Conservation (phyloP, 805 yeast genomes). For the Wickerhamomyces xylosicus region DNA sequence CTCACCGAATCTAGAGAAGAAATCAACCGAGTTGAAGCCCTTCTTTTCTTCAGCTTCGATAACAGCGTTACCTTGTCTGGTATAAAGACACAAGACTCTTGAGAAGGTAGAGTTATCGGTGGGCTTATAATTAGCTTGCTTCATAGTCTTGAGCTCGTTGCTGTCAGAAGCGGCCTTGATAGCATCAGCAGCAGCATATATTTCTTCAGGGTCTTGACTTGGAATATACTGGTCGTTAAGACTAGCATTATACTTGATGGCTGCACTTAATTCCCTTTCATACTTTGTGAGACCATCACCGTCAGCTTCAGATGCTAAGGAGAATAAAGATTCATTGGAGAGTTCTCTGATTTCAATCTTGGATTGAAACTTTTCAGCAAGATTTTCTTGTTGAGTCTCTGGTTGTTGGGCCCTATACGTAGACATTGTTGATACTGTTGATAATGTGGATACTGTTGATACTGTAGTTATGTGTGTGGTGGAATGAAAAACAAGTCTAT, state of each 20-base stretch:
- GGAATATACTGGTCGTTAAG: neutral
- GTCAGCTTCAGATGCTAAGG: neutral
- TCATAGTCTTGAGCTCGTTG: neutral
- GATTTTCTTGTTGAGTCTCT: neutral
- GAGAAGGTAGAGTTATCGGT: constrained; percentile 26
- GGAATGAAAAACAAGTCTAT: too few species aligned
- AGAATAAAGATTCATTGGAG: neutral
- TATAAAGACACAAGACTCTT: constrained; percentile 28
- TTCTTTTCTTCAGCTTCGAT: constrained; percentile 24
- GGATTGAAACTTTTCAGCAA: neutral
- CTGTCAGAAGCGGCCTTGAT: constrained; percentile 2
- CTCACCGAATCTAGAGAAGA: constrained; percentile 18
- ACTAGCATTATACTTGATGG: neutral
- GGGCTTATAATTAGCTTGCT: neutral
- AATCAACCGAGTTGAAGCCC: constrained; percentile 17
- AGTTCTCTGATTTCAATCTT: neutral
- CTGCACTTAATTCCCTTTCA: neutral
- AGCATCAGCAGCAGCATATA: neutral
- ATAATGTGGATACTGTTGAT: too few species aligned
- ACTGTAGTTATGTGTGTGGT: too few species aligned
- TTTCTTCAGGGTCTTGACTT: neutral
- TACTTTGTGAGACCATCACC: neutral
- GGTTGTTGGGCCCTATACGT: neutral
- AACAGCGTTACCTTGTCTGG: constrained; percentile 16
- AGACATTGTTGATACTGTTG: neutral